A percentile compares a stretch with the other conserved stretches of the same genome.
These are phyloP conservation scores for Aphanomyces astaci DNA, from an alignment of 352 stramenopile genomes.

Conservation along the genomic window DNA sequence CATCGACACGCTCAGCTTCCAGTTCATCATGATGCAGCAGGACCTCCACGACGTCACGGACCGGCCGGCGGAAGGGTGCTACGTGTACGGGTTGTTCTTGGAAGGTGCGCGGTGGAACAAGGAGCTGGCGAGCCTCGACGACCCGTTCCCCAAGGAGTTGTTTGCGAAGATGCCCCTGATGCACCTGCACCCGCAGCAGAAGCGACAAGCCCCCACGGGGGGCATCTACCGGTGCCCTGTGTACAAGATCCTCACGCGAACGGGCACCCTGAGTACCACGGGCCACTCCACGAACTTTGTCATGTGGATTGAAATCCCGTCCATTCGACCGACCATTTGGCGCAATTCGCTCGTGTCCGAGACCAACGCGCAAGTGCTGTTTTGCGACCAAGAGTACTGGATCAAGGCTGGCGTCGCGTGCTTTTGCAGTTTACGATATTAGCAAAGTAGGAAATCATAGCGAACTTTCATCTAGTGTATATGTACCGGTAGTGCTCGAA, in stretches of 20 bases:
- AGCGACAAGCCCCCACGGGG: constrained; percentile 64
- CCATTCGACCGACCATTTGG: constrained; percentile 38
- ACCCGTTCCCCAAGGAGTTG: constrained; percentile 87
- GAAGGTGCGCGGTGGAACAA: constrained; percentile 84
- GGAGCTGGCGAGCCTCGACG: constrained; percentile 58
- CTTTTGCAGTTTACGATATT: constrained; percentile 79
- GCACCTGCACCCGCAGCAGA: constrained; percentile 72
- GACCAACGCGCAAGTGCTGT: constrained; percentile 52
- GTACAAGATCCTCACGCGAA: constrained; percentile 92
- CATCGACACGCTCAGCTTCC: constrained; percentile 80
- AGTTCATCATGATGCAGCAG: constrained; percentile 61
- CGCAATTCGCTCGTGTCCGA: constrained; percentile 60
- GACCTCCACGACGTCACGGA: constrained; percentile 36
- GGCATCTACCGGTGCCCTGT: constrained; percentile 91
- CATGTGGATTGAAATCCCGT: constrained; percentile 90
- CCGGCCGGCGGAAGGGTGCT: constrained; percentile 51
- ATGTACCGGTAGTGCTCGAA: no score
- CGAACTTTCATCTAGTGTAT: no score
- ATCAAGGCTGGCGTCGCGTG: constrained; percentile 77
- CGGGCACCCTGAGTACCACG: constrained; percentile 83
- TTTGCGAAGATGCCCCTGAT: constrained; percentile 89
- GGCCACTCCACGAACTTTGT: constrained; percentile 93
- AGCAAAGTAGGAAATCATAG: no score
- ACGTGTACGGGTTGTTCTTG: constrained; percentile 83
- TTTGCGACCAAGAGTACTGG: constrained; percentile 63